Base-by-base conservation (phyloP, 805 yeast genomes). In the Zygosaccharomyces siamensis region DNA sequence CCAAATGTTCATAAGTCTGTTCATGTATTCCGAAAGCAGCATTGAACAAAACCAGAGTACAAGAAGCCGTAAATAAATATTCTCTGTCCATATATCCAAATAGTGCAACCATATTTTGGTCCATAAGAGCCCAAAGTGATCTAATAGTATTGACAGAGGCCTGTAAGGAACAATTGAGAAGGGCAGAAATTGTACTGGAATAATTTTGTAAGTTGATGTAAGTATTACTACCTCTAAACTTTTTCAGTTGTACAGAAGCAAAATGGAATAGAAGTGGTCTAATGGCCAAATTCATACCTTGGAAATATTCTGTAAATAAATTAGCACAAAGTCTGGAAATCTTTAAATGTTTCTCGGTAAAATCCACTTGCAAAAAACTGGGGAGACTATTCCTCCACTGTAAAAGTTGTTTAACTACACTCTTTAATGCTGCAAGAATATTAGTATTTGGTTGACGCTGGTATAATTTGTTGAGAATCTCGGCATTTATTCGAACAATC, bases 41-140 rank as follows among this genome's bases (percentile, higher is more conserved):
- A 62, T 83, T 86, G 63, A 84, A 85, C 37, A 86, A 70, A 12
- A 85, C 79, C 41, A 85, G 67, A 0, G 93, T 85, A 4, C 86
- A 84, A 3, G 90, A 81, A 0, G 90, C 79, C 0, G 89, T 85
- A 63, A 84, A 86, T 21, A 86, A 69, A 60, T 86, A 86, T 59
- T 86, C 95, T 57, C 95, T 73, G 61, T 86, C 95, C 92, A 86
- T 85, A 72, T 87, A 86, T 2, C 95, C 93, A 68, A 86, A 86
- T 39, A 85, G 66, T 0, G 95, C 92, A n/a, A 86, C 83, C 89
- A 84, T 83, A 55, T 84, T 84, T 48, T 83, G 86, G 0, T 86
- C 87, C 61, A 83, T 72, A 41, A 86, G 69, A 0, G 84, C 81
- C 92, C 92, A 85, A 3, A 86, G 69, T 0, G 85, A 79, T 53